Evolutionary conservation across 306 rosid genomes (phyloP), one percentile per base, ranked within the genome.

Genomic region (Heteromeles arbutifolia): DNA sequence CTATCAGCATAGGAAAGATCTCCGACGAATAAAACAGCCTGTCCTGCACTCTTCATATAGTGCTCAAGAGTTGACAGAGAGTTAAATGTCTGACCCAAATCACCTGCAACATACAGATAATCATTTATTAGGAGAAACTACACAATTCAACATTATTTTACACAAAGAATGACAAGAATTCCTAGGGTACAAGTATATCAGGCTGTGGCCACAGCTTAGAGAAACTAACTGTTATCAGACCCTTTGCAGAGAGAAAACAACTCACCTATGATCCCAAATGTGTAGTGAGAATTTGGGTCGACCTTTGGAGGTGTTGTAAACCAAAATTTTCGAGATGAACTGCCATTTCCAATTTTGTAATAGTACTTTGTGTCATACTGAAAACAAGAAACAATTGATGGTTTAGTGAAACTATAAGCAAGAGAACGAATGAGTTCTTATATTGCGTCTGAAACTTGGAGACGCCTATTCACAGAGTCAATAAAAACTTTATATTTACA

Each of bases 1-100:
- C 98, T 88, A 84, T 92, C 99, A 57, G 99, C 99, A 39, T 96
- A 96, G 79, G 97, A 79, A 77, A 96, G 92, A 88, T 96, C 99
- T 78, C 99, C 99, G 71, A 92, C 67, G 80, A 85, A 96, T 78
- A 96, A 80, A 56, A 92, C 97, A 67, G 97, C 54, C 80, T 92
- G 86, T 18, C 90, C 99, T 82, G 87, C 91, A 86, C 97, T 96
- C 82, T 88, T 81, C 78, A 90, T 84, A 81, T 89, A 92, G 80
- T 92, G 99, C 66, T 96, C 85, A 78, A 96, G 93, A 69, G 99
- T 96, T 66, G 98, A 90, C 70, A 90, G 90, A 67, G 99, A 96
- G 85, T 96, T 96, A 76, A 82, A 90, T 14, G 99, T 96, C 86
- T 92, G 99, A 57, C 99, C 99, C 96, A 96, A 68, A 88, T 96